Evolutionary conservation across 106 monocot species (phyloP).

Genomic region (Agapanthus africanus): DNA sequence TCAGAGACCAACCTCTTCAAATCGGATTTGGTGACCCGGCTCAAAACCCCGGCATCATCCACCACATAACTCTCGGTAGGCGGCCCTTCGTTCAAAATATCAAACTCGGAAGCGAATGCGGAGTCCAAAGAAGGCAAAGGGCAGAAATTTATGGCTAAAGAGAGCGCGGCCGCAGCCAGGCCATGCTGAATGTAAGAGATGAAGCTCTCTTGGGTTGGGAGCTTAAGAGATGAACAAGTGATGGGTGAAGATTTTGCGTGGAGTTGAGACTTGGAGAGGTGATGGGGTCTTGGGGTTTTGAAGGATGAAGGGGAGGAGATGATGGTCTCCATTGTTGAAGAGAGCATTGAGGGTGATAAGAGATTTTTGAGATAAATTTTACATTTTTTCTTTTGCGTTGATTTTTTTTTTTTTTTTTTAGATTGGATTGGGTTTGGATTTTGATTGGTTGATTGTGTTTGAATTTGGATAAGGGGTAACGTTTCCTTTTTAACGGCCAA

Average conservation of each 20-base stretch:
- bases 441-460: constrained; percentile 64
- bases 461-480: constrained; percentile 72
- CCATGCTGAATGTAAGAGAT: constrained; percentile 35
- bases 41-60: constrained; percentile 89
- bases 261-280: constrained; percentile 14
- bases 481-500: not conserved
- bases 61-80: constrained; percentile 71
- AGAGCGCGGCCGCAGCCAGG: constrained; percentile 69
- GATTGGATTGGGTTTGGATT: constrained; percentile 35
- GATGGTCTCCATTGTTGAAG: constrained; percentile 36
- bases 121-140: constrained; percentile 20
- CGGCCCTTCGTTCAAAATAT: constrained; percentile 72
- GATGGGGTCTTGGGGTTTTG: constrained; percentile 22
- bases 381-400: not conserved
- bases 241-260: not conserved
- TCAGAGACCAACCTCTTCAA: constrained; percentile 68
- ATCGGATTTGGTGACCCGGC: constrained; percentile 85
- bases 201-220: constrained; percentile 4
- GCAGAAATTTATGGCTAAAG: constrained; percentile 63
- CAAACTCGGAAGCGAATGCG: constrained; percentile 85
- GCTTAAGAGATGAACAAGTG: not conserved
- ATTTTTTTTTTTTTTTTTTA: constrained; percentile 10
- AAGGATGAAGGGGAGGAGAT: constrained; percentile 41
- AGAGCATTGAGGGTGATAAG: not conserved
- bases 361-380: not conserved